phyloP scores from a whole-genome alignment of 805 yeast genomes.

The Spathaspora boniae region DNA sequence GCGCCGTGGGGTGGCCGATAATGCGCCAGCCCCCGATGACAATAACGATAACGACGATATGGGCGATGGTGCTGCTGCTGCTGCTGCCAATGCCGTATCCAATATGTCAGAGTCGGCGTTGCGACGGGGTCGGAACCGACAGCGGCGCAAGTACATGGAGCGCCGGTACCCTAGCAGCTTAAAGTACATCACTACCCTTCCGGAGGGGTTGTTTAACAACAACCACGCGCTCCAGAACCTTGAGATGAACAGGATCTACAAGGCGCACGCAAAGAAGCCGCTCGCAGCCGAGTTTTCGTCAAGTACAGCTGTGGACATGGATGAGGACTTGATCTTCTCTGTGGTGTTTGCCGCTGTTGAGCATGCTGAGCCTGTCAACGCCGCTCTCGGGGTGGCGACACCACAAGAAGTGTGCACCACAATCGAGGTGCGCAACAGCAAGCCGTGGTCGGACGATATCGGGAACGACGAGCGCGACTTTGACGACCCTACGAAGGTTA shows the following conservation, averaged over 20 bases:
- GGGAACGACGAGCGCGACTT: conserved; percentile 41
- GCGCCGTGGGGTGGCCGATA: conserved; percentile 10
- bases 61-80: conserved; percentile 21
- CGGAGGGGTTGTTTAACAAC: conserved; percentile 35
- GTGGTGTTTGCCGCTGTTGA: conserved; percentile 33
- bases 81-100: conserved; percentile 9
- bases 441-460: conserved; percentile 40
- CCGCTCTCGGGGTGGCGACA: conserved; percentile 5
- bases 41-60: conserved; percentile 52
- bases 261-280: conserved; percentile 14
- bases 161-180: conserved; percentile 34
- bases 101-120: conserved; percentile 28
- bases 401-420: conserved; percentile 22
- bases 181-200: conserved; percentile 29
- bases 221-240: conserved; percentile 26
- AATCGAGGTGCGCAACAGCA: conserved; percentile 42
- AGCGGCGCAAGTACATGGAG: conserved; percentile 28
- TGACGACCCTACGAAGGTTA: conserved; percentile 43
- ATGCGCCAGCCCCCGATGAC: conserved; percentile 18
- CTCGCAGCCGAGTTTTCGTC: conserved; percentile 22
- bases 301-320: conserved; percentile 27
- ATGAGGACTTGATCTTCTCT: conserved; percentile 36
- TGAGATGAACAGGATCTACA: conserved; percentile 29
- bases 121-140: conserved; percentile 30
- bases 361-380: conserved; percentile 15